phyloP scores from a whole-genome alignment of 371 early-diverging fungal genomes.

The Mycotypha africana region DNA sequence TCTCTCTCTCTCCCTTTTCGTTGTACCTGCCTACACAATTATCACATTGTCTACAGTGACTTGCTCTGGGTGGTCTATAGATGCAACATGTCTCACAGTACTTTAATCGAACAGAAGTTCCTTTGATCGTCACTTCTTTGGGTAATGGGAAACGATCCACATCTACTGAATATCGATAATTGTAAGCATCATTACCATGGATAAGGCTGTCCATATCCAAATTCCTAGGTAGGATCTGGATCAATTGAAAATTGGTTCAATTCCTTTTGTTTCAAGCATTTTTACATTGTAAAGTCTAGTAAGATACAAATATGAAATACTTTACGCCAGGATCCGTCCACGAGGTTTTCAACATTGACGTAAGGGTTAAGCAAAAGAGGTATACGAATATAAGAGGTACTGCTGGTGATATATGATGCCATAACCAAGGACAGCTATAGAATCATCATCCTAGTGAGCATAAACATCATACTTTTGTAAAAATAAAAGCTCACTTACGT shows the following conservation, averaged over 20 bases:
- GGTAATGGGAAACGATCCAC: constrained; percentile 32
- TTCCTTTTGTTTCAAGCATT: no score
- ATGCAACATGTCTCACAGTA: constrained; percentile 89
- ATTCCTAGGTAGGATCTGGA: constrained; percentile 65
- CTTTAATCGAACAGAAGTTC: constrained; percentile 59
- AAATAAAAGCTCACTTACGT: constrained; percentile 42
- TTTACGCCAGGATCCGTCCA: constrained; percentile 87
- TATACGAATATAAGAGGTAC: constrained; percentile 70
- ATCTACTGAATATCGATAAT: constrained; percentile 13
- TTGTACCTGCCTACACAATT: constrained; percentile 74
- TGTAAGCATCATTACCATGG: not conserved
- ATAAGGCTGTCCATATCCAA: constrained; percentile 34
- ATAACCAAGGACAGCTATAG: constrained; percentile 64
- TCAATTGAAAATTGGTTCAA: not conserved
- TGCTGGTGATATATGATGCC: constrained; percentile 57
- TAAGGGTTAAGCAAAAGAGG: constrained; percentile 57
- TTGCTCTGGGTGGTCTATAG: constrained; percentile 88
- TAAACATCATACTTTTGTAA: not conserved
- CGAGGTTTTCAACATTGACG: constrained; percentile 76
- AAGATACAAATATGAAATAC: not conserved
- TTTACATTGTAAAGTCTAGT: no score
- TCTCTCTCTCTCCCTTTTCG: not conserved
- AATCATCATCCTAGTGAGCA: not conserved
- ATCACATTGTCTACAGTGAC: constrained; percentile 89
- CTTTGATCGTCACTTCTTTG: constrained; percentile 62